These are phyloP conservation scores for Zangia roseola DNA, from an alignment of 768 basidiomycete genomes.

Conservation along the genomic window DNA sequence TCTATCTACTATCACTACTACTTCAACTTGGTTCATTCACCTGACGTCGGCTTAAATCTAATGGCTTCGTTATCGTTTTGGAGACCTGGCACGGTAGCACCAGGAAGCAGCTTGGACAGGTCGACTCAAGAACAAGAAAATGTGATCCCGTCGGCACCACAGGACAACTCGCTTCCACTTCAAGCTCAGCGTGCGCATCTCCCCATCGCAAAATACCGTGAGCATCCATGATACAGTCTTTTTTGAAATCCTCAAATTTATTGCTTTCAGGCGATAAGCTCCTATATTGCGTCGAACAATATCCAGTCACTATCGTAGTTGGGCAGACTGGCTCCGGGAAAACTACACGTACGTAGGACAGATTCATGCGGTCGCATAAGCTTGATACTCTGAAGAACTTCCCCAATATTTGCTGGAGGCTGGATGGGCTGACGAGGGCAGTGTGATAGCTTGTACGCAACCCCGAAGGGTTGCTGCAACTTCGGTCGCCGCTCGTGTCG, in stretches of 20 bases:
- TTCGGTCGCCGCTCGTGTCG: constrained; percentile 87
- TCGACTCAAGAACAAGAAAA: constrained; percentile 73
- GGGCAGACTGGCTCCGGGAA: constrained; percentile 98
- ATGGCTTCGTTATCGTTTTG: constrained; percentile 72
- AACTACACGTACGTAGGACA: constrained; percentile 77
- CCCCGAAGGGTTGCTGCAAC: constrained; percentile 93
- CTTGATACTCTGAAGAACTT: constrained; percentile 56
- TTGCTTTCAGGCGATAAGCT: constrained; percentile 63
- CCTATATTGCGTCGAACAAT: constrained; percentile 79
- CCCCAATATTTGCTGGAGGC: constrained; percentile 94
- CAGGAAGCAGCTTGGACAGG: constrained; percentile 87
- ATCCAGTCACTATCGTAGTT: constrained; percentile 83
- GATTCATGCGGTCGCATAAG: neutral
- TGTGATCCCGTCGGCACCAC: constrained; percentile 63
- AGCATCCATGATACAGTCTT: constrained; percentile 23
- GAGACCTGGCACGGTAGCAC: constrained; percentile 84
- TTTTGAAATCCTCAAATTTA: neutral
- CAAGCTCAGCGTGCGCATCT: constrained; percentile 77
- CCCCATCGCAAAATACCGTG: constrained; percentile 90
- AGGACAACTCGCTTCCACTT: constrained; percentile 55
- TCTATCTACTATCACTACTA: no score
- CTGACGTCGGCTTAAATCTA: neutral
- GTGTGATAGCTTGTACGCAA: constrained; percentile 89
- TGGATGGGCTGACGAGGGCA: constrained; percentile 85
- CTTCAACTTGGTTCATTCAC: neutral